Percentiles rank a stretch among this genome's conserved stretches.
These are phyloP conservation scores for Aotearoamyces nothofagi DNA, from an alignment of 2,329 filamentous ascomycete genomes.

Conservation along the genomic window DNA sequence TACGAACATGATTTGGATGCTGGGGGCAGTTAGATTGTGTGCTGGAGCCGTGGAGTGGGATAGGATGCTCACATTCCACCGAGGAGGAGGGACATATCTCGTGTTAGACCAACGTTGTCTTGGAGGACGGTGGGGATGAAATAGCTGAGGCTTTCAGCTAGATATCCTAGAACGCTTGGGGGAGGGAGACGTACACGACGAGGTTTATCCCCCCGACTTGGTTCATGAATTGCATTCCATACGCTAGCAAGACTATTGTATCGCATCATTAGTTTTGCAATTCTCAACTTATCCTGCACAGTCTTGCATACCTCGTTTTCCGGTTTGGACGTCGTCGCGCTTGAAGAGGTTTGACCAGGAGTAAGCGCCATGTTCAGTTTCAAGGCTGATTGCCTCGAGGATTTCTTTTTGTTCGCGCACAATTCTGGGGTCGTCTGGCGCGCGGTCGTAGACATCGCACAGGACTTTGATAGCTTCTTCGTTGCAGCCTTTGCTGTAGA, in stretches of 20 bases:
- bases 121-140: conserved; percentile 21
- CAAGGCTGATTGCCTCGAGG: conserved; percentile 23
- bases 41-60: not conserved
- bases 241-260: conserved; percentile 29
- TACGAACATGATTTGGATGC: conserved; percentile 23
- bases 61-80: conserved; percentile 11
- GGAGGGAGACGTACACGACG: conserved; percentile 23
- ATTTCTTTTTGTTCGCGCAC: conserved; percentile 23
- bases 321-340: conserved; percentile 26
- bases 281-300: no score
- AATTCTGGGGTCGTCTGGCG: conserved; percentile 18
- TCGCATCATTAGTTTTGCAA: no score
- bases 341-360: conserved; percentile 25
- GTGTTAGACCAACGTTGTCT: conserved; percentile 19
- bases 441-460: conserved; percentile 23
- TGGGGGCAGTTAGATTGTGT: conserved; percentile 3
- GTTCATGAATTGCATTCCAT: conserved; percentile 32
- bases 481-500: conserved; percentile 14
- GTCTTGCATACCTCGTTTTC: conserved; percentile 18
- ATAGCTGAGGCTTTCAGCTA: no score
- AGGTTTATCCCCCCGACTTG: conserved; percentile 32
- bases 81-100: conserved; percentile 19
- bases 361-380: conserved; percentile 19
- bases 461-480: conserved; percentile 18
- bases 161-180: conserved; percentile 2